A percentile compares a stretch with the other conserved stretches of the same genome.
Evolutionary conservation across 75 land plant species (phyloP).

Genomic region (Pseudotsuga menziesii): DNA sequence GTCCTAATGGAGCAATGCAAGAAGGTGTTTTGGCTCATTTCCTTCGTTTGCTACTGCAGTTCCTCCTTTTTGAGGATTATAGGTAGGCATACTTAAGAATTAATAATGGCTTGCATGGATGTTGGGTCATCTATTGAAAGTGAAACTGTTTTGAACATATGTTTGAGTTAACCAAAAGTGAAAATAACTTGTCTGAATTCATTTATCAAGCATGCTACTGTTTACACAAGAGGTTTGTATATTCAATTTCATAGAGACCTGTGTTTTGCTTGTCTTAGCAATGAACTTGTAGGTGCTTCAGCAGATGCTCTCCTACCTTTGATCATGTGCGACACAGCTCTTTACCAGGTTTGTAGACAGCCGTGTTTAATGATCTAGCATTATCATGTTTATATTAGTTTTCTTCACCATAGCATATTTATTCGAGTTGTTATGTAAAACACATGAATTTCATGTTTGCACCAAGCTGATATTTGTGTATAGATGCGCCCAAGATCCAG

Average conservation of each 20-base stretch:
- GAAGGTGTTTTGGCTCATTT: slow-evolving; percentile 72
- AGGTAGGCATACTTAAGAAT: slow-evolving; percentile 39
- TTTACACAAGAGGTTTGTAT: slow-evolving; percentile 1
- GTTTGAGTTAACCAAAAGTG: not conserved
- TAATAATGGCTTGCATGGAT: not conserved
- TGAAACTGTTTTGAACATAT: not conserved
- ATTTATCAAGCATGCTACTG: not conserved
- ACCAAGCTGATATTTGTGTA: not conserved
- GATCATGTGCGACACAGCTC: slow-evolving; percentile 70
- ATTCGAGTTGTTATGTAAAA: too few species aligned
- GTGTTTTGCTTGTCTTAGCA: slow-evolving; percentile 38
- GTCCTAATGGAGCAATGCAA: slow-evolving; percentile 37
- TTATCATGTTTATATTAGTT: too few species aligned
- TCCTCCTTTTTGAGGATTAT: slow-evolving; percentile 90
- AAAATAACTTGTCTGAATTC: too few species aligned
- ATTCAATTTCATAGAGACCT: not conserved
- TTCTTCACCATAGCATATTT: too few species aligned
- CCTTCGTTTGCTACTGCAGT: slow-evolving; percentile 70
- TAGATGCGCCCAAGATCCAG: too few species aligned
- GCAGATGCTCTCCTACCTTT: slow-evolving; percentile 94
- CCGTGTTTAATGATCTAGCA: not conserved
- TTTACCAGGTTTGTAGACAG: slow-evolving; percentile 67
- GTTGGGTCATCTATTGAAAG: not conserved
- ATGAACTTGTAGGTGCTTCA: slow-evolving; percentile 76
- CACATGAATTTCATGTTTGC: not conserved